phyloP scores from a whole-genome alignment of 768 basidiomycete genomes.

The Mycena rebaudengoi region DNA sequence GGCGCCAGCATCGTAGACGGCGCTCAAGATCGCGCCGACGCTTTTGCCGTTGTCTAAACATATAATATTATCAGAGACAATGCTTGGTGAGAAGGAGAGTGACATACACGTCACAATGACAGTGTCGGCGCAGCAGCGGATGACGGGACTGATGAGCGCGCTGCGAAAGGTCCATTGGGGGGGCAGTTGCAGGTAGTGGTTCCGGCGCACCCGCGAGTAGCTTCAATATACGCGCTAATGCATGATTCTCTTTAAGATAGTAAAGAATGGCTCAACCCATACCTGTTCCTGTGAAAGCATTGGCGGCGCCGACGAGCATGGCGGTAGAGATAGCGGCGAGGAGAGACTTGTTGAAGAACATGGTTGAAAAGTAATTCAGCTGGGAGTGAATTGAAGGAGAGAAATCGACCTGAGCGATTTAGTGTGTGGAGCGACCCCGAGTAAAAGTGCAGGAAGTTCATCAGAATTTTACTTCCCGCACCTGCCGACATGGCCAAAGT shows the following conservation, averaged over 20 bases:
- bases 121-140: not conserved
- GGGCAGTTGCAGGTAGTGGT: not conserved
- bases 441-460: no score
- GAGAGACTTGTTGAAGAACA: conserved; percentile 9
- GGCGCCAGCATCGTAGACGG: not conserved
- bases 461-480: no score
- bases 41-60: not conserved
- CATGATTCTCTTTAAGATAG: no score
- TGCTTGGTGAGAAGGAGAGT: no score
- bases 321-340: not conserved
- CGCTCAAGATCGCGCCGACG: not conserved
- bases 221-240: not conserved
- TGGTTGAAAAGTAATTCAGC: not conserved
- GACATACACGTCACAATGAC: not conserved
- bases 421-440: no score
- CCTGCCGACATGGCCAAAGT: no score
- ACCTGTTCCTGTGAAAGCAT: conserved; percentile 1
- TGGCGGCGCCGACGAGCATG: not conserved
- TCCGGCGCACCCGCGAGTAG: not conserved
- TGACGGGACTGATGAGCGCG: not conserved
- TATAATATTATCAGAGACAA: no score
- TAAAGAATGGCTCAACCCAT: no score
- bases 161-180: not conserved
- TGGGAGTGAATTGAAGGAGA: conserved; percentile 5
- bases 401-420: no score